phyloP scores from a whole-genome alignment of 2,329 filamentous ascomycete species.

The Xylaria hypoxylon region DNA sequence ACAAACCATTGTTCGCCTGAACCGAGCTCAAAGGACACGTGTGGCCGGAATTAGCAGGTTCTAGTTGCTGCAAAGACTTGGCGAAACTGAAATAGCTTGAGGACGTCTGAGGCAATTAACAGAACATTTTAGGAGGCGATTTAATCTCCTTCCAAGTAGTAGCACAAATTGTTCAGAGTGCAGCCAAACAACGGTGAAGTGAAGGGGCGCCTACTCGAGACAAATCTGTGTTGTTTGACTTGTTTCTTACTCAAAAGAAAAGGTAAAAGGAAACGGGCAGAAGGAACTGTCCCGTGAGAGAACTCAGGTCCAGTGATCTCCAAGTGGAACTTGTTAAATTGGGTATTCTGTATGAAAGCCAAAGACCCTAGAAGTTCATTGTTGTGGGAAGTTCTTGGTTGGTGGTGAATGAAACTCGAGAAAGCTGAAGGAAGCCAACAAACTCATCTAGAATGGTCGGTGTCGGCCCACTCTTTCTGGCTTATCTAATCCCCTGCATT shows the following conservation, averaged over 20 bases:
- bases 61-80: conserved; percentile 18
- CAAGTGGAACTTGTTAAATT: conserved; percentile 2
- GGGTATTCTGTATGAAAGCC: conserved; percentile 13
- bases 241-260: neutral
- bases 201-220: neutral
- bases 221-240: conserved; percentile 1
- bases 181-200: conserved; percentile 2
- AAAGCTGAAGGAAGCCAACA: neutral
- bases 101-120: conserved; percentile 4
- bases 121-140: neutral
- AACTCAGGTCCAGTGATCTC: neutral
- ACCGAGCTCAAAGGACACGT: conserved; percentile 37
- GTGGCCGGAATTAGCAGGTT: conserved; percentile 28
- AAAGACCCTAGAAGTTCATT: neutral
- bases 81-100: neutral
- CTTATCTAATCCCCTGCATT: conserved; percentile 6
- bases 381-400: neutral
- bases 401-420: conserved; percentile 8
- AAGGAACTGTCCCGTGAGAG: conserved; percentile 12
- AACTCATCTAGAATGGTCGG: conserved; percentile 7
- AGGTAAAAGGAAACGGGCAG: neutral
- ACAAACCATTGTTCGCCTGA: conserved; percentile 38
- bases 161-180: neutral
- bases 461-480: neutral
- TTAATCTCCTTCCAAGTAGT: neutral